Conservation (phyloP, 352 stramenopile species). For the Nothophytophthora sp. region DNA sequence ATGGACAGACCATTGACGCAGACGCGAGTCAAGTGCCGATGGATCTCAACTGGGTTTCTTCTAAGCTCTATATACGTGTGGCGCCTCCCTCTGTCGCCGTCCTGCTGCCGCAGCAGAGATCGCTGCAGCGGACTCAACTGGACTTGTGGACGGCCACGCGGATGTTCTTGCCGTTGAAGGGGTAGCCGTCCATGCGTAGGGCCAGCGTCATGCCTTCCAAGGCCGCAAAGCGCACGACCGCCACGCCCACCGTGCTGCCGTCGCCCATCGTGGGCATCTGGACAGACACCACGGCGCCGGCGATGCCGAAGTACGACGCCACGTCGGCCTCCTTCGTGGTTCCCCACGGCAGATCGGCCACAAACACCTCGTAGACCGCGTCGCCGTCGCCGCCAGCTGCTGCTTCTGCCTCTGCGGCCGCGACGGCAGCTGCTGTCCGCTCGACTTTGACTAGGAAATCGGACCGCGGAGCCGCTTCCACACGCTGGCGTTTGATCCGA, state of each 20-base stretch:
- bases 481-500: constrained; percentile 32
- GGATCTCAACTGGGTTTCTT: too few species aligned
- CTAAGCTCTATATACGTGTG: too few species aligned
- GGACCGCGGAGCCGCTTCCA: constrained; percentile 17
- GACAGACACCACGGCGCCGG: constrained; percentile 47
- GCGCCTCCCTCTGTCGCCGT: too few species aligned
- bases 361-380: constrained; percentile 49
- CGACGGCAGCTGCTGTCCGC: constrained; percentile 24
- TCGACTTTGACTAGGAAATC: constrained; percentile 58
- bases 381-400: constrained; percentile 5
- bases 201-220: constrained; percentile 53
- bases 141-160: constrained; percentile 44
- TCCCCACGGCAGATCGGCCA: constrained; percentile 68
- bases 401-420: constrained; percentile 9
- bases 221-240: constrained; percentile 56
- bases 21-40: too few species aligned
- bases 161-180: constrained; percentile 71
- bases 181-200: constrained; percentile 68
- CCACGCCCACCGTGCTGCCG: constrained; percentile 67
- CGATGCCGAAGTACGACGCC: constrained; percentile 65
- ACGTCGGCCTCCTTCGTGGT: constrained; percentile 47
- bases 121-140: constrained; percentile 29
- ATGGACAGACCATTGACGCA: too few species aligned
- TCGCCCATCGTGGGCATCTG: constrained; percentile 76
- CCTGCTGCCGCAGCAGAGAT: too few species aligned